Base-by-base conservation (phyloP, 148 eudicot genomes). In the Rhododendron ovatum region DNA sequence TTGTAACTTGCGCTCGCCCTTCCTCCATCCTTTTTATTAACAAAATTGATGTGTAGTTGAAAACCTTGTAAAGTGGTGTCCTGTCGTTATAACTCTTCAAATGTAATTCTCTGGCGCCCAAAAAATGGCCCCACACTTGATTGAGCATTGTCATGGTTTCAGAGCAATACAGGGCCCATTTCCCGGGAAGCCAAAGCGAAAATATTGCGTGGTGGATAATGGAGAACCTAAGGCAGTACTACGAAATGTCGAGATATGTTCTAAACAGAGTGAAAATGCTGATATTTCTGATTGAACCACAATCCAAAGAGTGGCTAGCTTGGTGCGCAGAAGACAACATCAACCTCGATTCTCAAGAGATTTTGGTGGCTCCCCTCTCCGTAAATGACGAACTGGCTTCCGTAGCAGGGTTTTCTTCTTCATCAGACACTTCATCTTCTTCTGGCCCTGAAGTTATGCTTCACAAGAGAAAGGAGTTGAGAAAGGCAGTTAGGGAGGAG, bases 131-230 rank as follows among this genome's bases (percentile, higher is more conserved):
- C 39, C 2, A 37, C 2, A n/a, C 24, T 8, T 74, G 18, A 84
- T 65, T 82, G 14, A 80, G 48, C 57, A 15, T n/a, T 85, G 4
- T 47, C 83, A 82, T 85, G 83, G 45, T 61, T 85, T 75, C 96
- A 97, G 99, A 95, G 86, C 89, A 88, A 85, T 97, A 97, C 87
- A 90, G 90, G 81, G 87, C 89, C 13, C 91, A 84, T 86, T 93
- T 90, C 65, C 89, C 88, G 14, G 95, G 98, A 79, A 96, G 96
- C 84, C 92, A 96, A 45, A 94, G 92, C 73, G 15, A 26, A 3
- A 93, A 94, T 89, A 93, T 98, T 83, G 93, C 92, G 74, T 98
- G 99, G 99, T 98, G 99, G 99, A 98, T 98, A 91, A 98, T 98
- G 99, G 99, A 98, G 93, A 98, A 98, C 89, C 90, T 98, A n/a